Base-by-base conservation (phyloP, 225 moss, liverwort and hornwort genomes). In the Lunularia cruciata region DNA sequence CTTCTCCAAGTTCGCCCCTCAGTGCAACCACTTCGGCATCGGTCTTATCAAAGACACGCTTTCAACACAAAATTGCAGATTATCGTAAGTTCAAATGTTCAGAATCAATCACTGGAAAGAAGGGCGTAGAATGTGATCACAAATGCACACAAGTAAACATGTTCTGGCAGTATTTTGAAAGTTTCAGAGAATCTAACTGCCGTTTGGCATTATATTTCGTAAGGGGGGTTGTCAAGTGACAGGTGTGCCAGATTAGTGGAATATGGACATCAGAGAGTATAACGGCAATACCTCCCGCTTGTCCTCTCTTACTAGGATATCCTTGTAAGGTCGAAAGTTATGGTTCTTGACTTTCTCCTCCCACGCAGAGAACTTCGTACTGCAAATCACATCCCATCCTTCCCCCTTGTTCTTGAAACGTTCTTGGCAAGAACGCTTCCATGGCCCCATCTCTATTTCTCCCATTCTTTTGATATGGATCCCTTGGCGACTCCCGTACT, bases 271-370 rank as follows among this genome's bases (percentile, higher is more conserved):
- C n/a, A n/a, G n/a, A n/a, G n/a, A n/a, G n/a, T n/a, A n/a, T n/a
- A n/a, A n/a, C n/a, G n/a, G n/a, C n/a, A n/a, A n/a, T 69, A 92
- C 89, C 91, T 92, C 65, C 77, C 73, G 65, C 2, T 78, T 76
- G 83, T 76, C 77, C 8, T 52, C 26, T 48, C 78, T 88, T 20
- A 70, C 31, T 60, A 72, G 15, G n/a, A 77, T 42, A 11, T 0
- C 84, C 55, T 73, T 92, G n/a, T n/a, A n/a, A 54, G 77, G 76
- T 14, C 56, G 47, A 52, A 89, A 92, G 0, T 43, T 3, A 18
- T 66, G 82, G 45, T 87, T 65, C 27, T 19, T 39, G 1, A 92
- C 47, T 57, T 77, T 71, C 0, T 53, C 54, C 68, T 87, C 83
- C 89, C 89, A 92, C 46, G 76, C 59, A 0, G 82, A 85, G 14